A percentile compares a stretch with the other conserved stretches of the same genome.
Evolutionary conservation across 805 yeast genomes (phyloP).

Genomic region (Barnettozyma pratensis): DNA sequence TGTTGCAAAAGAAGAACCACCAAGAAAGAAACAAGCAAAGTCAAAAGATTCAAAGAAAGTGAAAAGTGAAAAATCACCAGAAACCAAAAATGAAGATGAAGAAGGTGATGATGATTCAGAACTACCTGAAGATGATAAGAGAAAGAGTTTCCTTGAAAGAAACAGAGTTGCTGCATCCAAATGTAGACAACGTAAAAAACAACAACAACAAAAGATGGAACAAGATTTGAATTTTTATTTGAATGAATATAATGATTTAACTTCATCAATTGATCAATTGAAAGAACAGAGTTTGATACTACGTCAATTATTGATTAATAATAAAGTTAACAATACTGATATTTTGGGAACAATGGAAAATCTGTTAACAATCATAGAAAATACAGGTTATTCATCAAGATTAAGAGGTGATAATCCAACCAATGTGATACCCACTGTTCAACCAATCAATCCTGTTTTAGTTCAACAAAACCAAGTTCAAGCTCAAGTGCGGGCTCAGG

Average conservation of each 20-base stretch:
- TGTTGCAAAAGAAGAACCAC: constrained; percentile 1
- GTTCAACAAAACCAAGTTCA: constrained; percentile 16
- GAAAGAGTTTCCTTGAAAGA: constrained; percentile 76
- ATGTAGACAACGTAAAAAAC: constrained; percentile 92
- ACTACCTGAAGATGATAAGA: constrained; percentile 67
- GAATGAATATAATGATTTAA: constrained; percentile 61
- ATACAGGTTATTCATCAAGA: constrained; percentile 23
- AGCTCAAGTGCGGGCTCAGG: not conserved
- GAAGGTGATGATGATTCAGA: constrained; percentile 8
- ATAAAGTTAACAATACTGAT: constrained; percentile 27
- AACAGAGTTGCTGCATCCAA: constrained; percentile 94
- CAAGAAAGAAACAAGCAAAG: constrained; percentile 3
- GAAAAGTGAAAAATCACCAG: not conserved
- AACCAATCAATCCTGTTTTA: constrained; percentile 25
- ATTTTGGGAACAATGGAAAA: constrained; percentile 39
- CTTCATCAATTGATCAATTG: constrained; percentile 51
- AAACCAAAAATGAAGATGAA: not conserved
- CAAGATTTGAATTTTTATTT: constrained; percentile 68
- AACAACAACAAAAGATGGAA: constrained; percentile 78
- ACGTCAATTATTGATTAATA: constrained; percentile 36
- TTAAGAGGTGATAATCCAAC: constrained; percentile 24
- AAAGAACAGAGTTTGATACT: constrained; percentile 52
- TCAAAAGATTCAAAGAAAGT: not conserved
- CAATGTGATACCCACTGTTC: constrained; percentile 24
- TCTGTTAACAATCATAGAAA: constrained; percentile 15